Percentiles rank a stretch among this genome's conserved stretches.
These are phyloP conservation scores for Tetracladium setigerum DNA, from an alignment of 495 filamentous ascomycete species.

Conservation along the genomic window DNA sequence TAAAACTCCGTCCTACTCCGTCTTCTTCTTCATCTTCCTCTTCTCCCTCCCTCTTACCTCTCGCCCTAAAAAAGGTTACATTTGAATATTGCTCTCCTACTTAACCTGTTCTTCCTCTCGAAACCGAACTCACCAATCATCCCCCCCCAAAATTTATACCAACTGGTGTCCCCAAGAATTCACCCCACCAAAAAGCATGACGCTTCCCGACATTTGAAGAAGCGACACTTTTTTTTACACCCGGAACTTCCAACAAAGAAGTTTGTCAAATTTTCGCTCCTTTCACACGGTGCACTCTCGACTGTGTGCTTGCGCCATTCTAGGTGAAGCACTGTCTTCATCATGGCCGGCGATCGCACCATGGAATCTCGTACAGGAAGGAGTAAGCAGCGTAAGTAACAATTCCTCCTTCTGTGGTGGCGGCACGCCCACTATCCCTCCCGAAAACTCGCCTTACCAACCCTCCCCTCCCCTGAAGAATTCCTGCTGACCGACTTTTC, in stretches of 20 bases:
- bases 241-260: constrained; percentile 28
- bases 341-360: constrained; percentile 55
- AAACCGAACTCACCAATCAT: neutral
- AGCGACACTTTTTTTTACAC: constrained; percentile 4
- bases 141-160: neutral
- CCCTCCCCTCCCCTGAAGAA: neutral
- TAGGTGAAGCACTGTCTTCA: constrained; percentile 21
- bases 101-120: too few species aligned
- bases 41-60: too few species aligned
- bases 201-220: constrained; percentile 1
- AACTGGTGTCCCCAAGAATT: too few species aligned
- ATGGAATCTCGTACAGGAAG: constrained; percentile 75
- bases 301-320: constrained; percentile 1
- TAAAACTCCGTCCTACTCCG: too few species aligned
- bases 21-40: too few species aligned
- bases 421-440: too few species aligned
- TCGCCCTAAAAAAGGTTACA: too few species aligned
- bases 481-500: constrained; percentile 6
- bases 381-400: constrained; percentile 69
- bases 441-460: too few species aligned
- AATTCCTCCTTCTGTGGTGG: constrained; percentile 5
- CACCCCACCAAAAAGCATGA: neutral
- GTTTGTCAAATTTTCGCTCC: constrained; percentile 20
- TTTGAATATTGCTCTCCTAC: too few species aligned
- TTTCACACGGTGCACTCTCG: constrained; percentile 7